Conservation (phyloP, 2,329 filamentous ascomycete genomes). For the Penicillium psychrosexuale region DNA sequence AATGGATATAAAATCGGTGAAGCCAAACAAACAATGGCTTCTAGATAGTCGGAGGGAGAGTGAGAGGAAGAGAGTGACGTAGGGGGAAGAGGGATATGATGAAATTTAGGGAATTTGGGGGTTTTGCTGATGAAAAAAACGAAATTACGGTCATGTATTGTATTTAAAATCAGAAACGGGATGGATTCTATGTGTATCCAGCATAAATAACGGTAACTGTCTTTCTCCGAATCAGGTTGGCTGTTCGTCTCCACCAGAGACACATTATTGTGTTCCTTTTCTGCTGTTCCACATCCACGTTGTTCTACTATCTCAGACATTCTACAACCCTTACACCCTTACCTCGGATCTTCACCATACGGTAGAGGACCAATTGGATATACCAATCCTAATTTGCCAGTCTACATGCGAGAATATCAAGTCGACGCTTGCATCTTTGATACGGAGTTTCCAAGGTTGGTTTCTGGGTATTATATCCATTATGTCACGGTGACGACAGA, state of each 20-base stretch:
- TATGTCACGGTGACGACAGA: constrained; percentile 14
- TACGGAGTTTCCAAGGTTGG: background rate
- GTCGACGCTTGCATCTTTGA: constrained; percentile 5
- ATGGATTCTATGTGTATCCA: background rate
- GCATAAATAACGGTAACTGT: background rate
- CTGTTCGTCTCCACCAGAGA: background rate
- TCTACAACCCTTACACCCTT: too few relatives aligned
- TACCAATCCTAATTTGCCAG: background rate
- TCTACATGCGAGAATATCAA: too few relatives aligned
- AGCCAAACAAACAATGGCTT: constrained; percentile 18
- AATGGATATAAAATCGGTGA: constrained; percentile 18
- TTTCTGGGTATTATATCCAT: constrained; percentile 3
- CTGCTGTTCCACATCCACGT: background rate
- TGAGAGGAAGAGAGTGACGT: constrained; percentile 35
- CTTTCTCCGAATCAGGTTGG: background rate
- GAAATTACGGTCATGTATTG: constrained; percentile 1
- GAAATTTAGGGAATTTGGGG: constrained; percentile 32
- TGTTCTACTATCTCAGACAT: background rate
- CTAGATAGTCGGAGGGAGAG: constrained; percentile 16
- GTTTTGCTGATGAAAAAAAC: background rate
- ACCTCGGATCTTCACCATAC: background rate
- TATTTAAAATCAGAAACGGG: background rate
- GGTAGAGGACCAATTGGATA: background rate
- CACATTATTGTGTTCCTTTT: too few relatives aligned
- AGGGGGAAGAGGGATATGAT: constrained; percentile 33